Conservation (phyloP, 75 land plant genomes). For the Selaginella tamariscina region DNA sequence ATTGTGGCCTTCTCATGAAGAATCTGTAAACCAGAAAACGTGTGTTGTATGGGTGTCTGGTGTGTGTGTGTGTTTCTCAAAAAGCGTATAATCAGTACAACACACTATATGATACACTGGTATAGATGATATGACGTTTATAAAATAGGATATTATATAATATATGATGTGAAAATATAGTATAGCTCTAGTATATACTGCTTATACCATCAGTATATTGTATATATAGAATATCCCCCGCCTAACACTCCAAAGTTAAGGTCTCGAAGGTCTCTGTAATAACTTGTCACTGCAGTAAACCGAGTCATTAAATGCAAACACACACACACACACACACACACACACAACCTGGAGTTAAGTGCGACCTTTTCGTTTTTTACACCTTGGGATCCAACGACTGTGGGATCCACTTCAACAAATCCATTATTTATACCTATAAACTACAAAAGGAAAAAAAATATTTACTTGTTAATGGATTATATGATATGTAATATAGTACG, state of each 20-base stretch:
- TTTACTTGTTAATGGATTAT: too few relatives aligned
- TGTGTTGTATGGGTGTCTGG: too few relatives aligned
- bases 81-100: too few relatives aligned
- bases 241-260: constrained; percentile 95
- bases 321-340: background rate
- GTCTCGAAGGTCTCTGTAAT: constrained; percentile 89
- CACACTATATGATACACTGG: too few relatives aligned
- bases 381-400: constrained; percentile 62
- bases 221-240: constrained; percentile 57
- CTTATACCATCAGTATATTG: too few relatives aligned
- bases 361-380: constrained; percentile 77
- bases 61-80: too few relatives aligned
- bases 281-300: constrained; percentile 66
- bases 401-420: constrained; percentile 71
- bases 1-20: constrained; percentile 82
- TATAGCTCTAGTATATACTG: too few relatives aligned
- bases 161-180: too few relatives aligned
- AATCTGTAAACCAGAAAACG: constrained; percentile 41
- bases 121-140: too few relatives aligned
- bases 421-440: constrained; percentile 82
- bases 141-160: too few relatives aligned
- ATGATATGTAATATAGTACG: too few relatives aligned
- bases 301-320: background rate
- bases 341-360: constrained; percentile 75
- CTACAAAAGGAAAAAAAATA: constrained; percentile 33